Conservation (phyloP, 768 basidiomycete genomes). For the Termitomyces sp. region DNA sequence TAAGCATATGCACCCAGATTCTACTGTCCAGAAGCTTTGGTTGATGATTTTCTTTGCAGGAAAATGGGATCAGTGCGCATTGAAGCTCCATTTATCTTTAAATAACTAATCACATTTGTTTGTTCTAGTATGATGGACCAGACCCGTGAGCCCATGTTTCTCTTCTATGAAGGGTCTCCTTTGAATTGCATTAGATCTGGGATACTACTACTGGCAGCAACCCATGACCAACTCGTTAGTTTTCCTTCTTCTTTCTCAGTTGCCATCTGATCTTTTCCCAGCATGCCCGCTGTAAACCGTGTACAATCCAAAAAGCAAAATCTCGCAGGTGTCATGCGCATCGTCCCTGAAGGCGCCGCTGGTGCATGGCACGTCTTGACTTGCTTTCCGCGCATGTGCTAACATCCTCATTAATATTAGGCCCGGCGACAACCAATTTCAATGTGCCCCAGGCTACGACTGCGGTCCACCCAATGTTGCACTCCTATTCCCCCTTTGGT, state of each 20-base stretch:
- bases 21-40: neutral
- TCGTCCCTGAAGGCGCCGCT: constrained; percentile 52
- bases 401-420: constrained; percentile 18
- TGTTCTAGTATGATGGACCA: constrained; percentile 60
- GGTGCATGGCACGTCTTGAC: constrained; percentile 46
- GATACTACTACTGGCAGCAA: constrained; percentile 69
- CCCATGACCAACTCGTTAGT: constrained; percentile 57
- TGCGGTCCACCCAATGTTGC: constrained; percentile 44
- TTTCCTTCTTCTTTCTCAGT: neutral
- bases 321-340: constrained; percentile 57
- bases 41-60: constrained; percentile 21
- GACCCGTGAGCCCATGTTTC: constrained; percentile 34
- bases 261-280: constrained; percentile 12
- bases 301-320: constrained; percentile 52
- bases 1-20: constrained; percentile 4
- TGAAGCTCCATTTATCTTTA: neutral
- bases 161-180: neutral
- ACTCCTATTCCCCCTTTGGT: constrained; percentile 48
- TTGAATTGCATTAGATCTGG: constrained; percentile 30
- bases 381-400: neutral
- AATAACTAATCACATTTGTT: neutral
- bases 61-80: constrained; percentile 59
- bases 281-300: constrained; percentile 46
- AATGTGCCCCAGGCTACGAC: constrained; percentile 45
- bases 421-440: constrained; percentile 62